A percentile compares a stretch with the other conserved stretches of the same genome.
Evolutionary conservation across 2,329 filamentous ascomycete species (phyloP).

Genomic region (Pezizomycotina sp.): DNA sequence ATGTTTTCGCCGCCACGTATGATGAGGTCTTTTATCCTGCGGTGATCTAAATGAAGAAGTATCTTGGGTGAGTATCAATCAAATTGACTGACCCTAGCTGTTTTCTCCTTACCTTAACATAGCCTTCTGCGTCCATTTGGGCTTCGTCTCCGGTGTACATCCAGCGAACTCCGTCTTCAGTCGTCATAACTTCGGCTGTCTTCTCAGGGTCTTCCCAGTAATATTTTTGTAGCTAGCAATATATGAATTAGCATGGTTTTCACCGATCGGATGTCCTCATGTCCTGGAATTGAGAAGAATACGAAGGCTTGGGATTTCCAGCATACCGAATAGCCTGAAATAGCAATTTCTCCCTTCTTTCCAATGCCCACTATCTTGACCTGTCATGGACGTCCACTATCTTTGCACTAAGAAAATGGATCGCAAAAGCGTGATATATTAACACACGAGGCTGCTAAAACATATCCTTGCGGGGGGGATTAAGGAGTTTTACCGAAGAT

Average conservation of each 20-base stretch:
- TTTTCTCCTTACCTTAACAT: slow-evolving; percentile 40
- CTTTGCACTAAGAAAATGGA: no score
- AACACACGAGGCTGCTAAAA: no score
- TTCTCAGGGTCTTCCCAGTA: slow-evolving; percentile 63
- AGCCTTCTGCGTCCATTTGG: slow-evolving; percentile 64
- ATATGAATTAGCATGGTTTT: not conserved
- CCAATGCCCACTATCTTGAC: slow-evolving; percentile 43
- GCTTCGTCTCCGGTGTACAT: slow-evolving; percentile 92
- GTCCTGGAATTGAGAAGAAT: not conserved
- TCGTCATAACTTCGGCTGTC: slow-evolving; percentile 52
- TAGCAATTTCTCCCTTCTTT: slow-evolving; percentile 61
- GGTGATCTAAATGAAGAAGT: slow-evolving; percentile 51
- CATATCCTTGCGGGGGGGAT: no score
- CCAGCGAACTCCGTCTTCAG: slow-evolving; percentile 48
- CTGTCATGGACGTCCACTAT: slow-evolving; percentile 55
- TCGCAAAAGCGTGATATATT: no score
- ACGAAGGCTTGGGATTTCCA: not conserved
- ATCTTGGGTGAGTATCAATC: no score
- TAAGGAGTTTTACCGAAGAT: slow-evolving; percentile 38
- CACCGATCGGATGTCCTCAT: not conserved
- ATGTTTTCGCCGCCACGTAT: slow-evolving; percentile 82
- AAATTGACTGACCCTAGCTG: no score
- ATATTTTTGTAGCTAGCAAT: slow-evolving; percentile 40
- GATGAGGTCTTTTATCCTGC: slow-evolving; percentile 85
- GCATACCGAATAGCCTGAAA: slow-evolving; percentile 72